Conservation (phyloP, 2,329 filamentous ascomycete genomes). For the Diplodia sapinea region DNA sequence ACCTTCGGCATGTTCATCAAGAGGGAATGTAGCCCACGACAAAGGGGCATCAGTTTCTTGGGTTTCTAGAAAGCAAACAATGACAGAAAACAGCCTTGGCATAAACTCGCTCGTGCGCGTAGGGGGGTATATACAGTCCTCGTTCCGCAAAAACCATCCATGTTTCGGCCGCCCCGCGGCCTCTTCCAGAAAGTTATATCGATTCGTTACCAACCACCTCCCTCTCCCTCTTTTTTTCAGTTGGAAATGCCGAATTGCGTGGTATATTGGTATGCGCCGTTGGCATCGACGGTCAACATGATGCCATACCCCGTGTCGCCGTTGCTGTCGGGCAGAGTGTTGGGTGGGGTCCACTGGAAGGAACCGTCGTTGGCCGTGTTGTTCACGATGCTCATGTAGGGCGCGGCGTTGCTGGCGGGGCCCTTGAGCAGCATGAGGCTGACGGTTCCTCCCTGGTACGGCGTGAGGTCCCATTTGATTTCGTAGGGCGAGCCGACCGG, state of each 20-base stretch:
- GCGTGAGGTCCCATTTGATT: conserved; percentile 63
- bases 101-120: background rate
- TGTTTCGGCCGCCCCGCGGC: background rate
- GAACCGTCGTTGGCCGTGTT: conserved; percentile 61
- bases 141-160: background rate
- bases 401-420: conserved; percentile 60
- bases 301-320: conserved; percentile 64
- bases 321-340: conserved; percentile 49
- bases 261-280: conserved; percentile 65
- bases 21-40: background rate
- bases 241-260: conserved; percentile 67
- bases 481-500: conserved; percentile 61
- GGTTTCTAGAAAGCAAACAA: background rate
- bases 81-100: background rate
- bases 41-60: background rate
- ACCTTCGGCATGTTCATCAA: background rate
- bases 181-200: background rate
- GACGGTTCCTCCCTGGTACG: conserved; percentile 50
- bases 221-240: conserved; percentile 31
- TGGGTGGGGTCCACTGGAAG: conserved; percentile 61
- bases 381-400: conserved; percentile 56
- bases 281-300: conserved; percentile 64
- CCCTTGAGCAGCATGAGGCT: conserved; percentile 66
- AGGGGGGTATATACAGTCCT: conserved; percentile 1
- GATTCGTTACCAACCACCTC: background rate